Evolutionary conservation across 2,329 filamentous ascomycete species (phyloP), one percentile per base, ranked within the genome.

Genomic region (Microcyclosporella mali): DNA sequence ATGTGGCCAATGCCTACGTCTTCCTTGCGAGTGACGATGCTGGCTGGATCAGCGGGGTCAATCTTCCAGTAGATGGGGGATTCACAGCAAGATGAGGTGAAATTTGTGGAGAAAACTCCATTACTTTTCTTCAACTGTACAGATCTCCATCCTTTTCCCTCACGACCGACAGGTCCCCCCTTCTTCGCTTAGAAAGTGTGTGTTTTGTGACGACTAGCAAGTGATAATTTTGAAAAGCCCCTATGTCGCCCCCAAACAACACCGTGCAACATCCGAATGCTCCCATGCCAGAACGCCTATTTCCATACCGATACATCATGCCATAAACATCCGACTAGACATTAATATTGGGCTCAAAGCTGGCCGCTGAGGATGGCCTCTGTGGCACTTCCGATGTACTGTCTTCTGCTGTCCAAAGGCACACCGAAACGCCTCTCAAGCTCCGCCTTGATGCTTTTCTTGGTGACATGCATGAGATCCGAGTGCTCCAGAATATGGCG

Each of bases 371-470:
- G 46, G 40, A 69, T 61, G 6, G 66, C 66, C 53, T 69, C 66
- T 2, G 66, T 68, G 10, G 65, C 65, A 50, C 61, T 69, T 28
- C 69, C 69, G 52, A 98, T 97, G 67, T 95, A 98, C 45, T 86
- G 81, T 67, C 89, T 84, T 76, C 87, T 94, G 41, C 81, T 74
- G 63, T 97, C 89, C 46, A 98, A 76, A 46, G 82, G 79, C 50
- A 94, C 82, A 49, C 85, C 86, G 61, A 98, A 98, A 50, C 89
- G 79, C 59, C 81, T 80, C 74, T 98, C 92, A 45, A 98, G 71
- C 71, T 98, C 92, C 55, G 79, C 70, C 76, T 97, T 97, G 68
- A 98, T 85, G 57, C 85, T 88, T 79, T 98, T 98, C 81, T 98
- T 98, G 53, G 92, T 98, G 33, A 98, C 87, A 3, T 80, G 89